phyloP scores from a whole-genome alignment of 1,139 yeast genomes.

The Magnusiomyces suaveolens region DNA sequence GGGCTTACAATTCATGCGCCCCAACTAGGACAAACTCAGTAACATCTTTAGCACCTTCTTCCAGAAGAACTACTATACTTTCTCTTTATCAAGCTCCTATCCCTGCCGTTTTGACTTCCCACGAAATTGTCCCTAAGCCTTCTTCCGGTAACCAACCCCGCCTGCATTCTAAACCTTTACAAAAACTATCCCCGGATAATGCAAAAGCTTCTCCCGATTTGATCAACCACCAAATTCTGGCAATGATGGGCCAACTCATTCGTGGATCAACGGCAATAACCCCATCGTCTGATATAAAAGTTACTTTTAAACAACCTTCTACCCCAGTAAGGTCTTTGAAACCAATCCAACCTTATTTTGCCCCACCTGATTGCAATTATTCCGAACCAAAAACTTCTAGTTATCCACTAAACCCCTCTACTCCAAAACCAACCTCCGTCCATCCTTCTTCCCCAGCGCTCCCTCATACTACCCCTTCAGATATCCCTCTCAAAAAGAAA shows the following conservation, averaged over 20 bases:
- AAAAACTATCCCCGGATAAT: not conserved
- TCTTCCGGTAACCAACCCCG: not conserved
- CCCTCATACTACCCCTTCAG: not conserved
- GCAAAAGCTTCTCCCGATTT: not conserved
- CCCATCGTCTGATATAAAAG: not conserved
- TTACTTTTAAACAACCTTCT: not conserved
- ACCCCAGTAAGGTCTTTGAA: not conserved
- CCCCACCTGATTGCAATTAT: not conserved
- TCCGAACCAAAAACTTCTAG: not conserved
- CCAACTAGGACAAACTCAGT: constrained; percentile 2
- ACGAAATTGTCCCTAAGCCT: constrained; percentile 11
- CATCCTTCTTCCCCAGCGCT: not conserved
- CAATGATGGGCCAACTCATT: constrained; percentile 1
- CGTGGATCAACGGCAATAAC: not conserved
- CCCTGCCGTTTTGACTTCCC: constrained; percentile 21
- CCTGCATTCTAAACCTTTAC: not conserved
- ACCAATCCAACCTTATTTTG: not conserved
- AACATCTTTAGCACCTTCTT: constrained; percentile 13
- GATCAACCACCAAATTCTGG: not conserved
- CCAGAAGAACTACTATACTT: constrained; percentile 25
- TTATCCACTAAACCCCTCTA: not conserved
- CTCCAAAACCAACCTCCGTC: not conserved
- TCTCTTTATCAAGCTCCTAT: constrained; percentile 26
- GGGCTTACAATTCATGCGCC: constrained; percentile 17
- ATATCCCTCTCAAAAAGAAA: not conserved